Evolutionary conservation across 257 asterid genomes (phyloP).

Genomic region (Galeopsis tetrahit): DNA sequence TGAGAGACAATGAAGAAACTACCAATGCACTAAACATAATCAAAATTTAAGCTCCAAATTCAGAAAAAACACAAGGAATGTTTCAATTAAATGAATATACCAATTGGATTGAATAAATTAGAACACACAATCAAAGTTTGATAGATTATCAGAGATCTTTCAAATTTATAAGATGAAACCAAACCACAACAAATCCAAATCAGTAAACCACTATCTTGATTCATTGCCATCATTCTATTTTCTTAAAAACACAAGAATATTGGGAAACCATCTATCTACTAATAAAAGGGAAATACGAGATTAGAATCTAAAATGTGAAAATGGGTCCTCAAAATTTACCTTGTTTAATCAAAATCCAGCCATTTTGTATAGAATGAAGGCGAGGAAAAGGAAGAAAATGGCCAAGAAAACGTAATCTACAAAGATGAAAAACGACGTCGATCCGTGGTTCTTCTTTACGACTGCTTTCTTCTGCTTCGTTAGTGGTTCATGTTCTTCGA

Average conservation of each 20-base stretch:
- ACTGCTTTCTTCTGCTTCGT: conserved; percentile 40
- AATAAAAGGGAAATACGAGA: background rate
- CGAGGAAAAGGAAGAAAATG: conserved; percentile 70
- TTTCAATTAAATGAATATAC: conserved; percentile 12
- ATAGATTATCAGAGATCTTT: conserved; percentile 12
- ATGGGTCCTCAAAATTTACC: conserved; percentile 37
- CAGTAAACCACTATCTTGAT: conserved; percentile 20
- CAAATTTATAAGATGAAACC: conserved; percentile 2
- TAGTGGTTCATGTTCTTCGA: conserved; percentile 42
- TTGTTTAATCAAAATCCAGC: conserved; percentile 51
- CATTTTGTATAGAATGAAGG: conserved; percentile 61
- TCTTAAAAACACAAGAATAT: background rate
- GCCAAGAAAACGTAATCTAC: conserved; percentile 62
- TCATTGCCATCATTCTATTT: conserved; percentile 9
- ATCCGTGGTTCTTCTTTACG: conserved; percentile 47
- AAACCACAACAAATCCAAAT: conserved; percentile 6
- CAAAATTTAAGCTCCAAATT: conserved; percentile 13
- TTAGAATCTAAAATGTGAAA: background rate
- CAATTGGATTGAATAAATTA: background rate
- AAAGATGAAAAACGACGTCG: conserved; percentile 47
- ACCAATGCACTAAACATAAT: background rate
- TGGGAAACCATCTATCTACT: background rate
- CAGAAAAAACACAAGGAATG: background rate
- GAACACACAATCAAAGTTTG: background rate
- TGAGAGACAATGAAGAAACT: background rate